A percentile compares a stretch with the other conserved stretches of the same genome.
These are phyloP conservation scores for Colletotrichum sp. DNA, from an alignment of 2,329 filamentous ascomycete species.

Conservation along the genomic window DNA sequence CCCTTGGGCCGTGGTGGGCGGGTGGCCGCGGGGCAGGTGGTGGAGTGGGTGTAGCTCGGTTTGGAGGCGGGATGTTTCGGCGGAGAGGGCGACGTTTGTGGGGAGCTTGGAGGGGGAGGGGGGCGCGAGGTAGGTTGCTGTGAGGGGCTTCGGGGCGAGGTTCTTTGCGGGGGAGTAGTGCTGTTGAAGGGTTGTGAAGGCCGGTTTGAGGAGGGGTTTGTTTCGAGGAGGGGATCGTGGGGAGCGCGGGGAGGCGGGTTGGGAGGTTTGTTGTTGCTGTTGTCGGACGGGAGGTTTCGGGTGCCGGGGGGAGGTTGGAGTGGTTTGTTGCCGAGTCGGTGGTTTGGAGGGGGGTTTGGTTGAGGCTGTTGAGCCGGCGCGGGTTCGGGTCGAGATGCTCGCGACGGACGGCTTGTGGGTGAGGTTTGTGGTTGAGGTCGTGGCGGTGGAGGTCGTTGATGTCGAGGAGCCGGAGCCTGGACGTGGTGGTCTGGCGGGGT, in stretches of 20 bases:
- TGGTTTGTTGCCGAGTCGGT: background rate
- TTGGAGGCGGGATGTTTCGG: conserved; percentile 64
- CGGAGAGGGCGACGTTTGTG: conserved; percentile 62
- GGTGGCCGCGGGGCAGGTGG: too few species aligned
- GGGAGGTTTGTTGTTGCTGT: background rate
- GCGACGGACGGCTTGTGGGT: background rate
- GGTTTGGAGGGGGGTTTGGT: background rate
- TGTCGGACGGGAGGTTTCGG: conserved; percentile 30
- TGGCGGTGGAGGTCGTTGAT: background rate
- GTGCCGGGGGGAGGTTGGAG: conserved; percentile 14
- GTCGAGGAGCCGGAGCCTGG: background rate
- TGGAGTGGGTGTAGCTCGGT: too few species aligned
- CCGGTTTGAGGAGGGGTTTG: conserved; percentile 50
- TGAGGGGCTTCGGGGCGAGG: conserved; percentile 65
- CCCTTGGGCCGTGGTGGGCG: too few species aligned
- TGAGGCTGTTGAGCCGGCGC: background rate
- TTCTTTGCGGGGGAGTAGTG: conserved; percentile 71
- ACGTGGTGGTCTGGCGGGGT: background rate
- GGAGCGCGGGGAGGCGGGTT: background rate
- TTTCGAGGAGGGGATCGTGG: conserved; percentile 15
- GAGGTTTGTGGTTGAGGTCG: background rate
- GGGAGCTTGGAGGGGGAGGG: conserved; percentile 67
- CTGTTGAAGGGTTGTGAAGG: conserved; percentile 69
- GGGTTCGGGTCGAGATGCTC: background rate
- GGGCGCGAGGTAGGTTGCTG: conserved; percentile 61